Evolutionary conservation across 2,329 filamentous ascomycete genomes (phyloP), one percentile per base, ranked within the genome.

Genomic region (Penicillium sp.): DNA sequence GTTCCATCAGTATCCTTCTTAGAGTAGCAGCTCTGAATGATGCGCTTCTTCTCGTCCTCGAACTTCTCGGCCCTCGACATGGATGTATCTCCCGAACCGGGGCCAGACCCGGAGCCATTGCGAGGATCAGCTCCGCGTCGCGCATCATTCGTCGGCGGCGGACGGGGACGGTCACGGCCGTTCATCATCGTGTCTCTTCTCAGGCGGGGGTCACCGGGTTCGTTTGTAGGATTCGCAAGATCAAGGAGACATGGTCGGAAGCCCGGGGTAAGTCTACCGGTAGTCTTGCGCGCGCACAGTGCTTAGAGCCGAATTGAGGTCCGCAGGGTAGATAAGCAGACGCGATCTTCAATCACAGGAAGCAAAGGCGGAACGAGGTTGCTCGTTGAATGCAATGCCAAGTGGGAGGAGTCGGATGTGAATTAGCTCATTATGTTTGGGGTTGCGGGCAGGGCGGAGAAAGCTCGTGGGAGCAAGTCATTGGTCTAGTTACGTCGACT

Each of bases 41-140:
- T 97, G 76, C 95, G 88, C 76, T 88, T 86, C 84, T 97, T 97
- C 84, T 99, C 95, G 75, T 98, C 93, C 78, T 99, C 95, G 77
- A 98, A 99, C 72, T 88, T 87, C 81, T 97, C 92, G 59, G 94
- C 94, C 73, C 80, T 78, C 53, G 77, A 78, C 74, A 76, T 74
- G 30, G 71, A 65, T 24, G 65, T 66, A 57, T 77, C 72, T 49
- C 70, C 72, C n/a, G 73, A 70, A 37, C 72, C 76, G 69, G 73
- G 70, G 63, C 70, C 72, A n/a, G 73, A 37, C 35, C 35, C 40
- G n/a, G 40, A 70, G 45, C 72, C 76, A 70, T 74, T 72, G 63
- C 75, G 77, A 62, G 67, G 38, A 58, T 79, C 77, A 58, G 64
- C 73, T 49, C 65, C 70, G 58, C 74, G 76, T 53, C 73, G 75